Evolutionary conservation across 768 basidiomycete genomes (phyloP).

Genomic region (Coprinopsis sp.): DNA sequence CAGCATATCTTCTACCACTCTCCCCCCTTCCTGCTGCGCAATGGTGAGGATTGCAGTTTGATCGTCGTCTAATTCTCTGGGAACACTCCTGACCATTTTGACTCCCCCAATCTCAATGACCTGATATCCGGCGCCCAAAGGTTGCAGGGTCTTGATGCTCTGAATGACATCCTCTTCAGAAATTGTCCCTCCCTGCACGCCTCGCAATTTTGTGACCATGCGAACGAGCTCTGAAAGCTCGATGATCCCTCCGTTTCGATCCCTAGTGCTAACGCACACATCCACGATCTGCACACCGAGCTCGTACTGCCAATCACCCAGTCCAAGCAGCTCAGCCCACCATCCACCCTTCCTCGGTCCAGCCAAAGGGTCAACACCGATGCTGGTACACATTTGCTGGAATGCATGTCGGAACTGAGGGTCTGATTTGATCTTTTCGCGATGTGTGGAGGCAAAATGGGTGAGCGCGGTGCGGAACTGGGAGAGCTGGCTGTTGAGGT

Average conservation of each 20-base stretch:
- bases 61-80: constrained; percentile 86
- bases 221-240: constrained; percentile 81
- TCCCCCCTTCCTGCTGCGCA: constrained; percentile 63
- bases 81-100: constrained; percentile 85
- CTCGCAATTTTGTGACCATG: constrained; percentile 72
- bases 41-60: constrained; percentile 78
- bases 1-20: constrained; percentile 60
- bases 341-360: constrained; percentile 82
- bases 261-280: constrained; percentile 82
- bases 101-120: constrained; percentile 68
- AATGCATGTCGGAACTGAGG: constrained; percentile 89
- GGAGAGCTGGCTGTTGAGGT: constrained; percentile 75
- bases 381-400: constrained; percentile 91
- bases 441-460: constrained; percentile 78
- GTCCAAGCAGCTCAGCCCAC: constrained; percentile 85
- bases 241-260: constrained; percentile 89
- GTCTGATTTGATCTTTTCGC: constrained; percentile 76
- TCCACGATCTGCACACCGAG: constrained; percentile 94
- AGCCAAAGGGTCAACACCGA: constrained; percentile 92
- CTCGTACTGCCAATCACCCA: constrained; percentile 95
- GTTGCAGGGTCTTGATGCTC: constrained; percentile 82
- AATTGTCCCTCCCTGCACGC: constrained; percentile 60
- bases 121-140: constrained; percentile 89
- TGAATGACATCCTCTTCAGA: constrained; percentile 82
- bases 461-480: constrained; percentile 80